Evolutionary conservation across 495 filamentous ascomycete genomes (phyloP).

Genomic region (Penicillium desertorum): DNA sequence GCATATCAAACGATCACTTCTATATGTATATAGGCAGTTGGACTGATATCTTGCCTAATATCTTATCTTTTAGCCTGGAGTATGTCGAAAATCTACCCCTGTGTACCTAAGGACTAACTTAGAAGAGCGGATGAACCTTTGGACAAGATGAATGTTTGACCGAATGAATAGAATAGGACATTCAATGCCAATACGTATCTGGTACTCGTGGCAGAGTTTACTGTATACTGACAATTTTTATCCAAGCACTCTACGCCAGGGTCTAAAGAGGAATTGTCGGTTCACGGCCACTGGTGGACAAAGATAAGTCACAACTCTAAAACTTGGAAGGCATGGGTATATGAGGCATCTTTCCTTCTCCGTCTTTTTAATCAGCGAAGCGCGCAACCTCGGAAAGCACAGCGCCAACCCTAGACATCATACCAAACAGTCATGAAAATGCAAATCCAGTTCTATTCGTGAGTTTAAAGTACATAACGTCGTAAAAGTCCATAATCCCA

Average conservation of each 20-base stretch:
- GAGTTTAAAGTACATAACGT: conserved; percentile 14
- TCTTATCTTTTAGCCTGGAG: too few species aligned
- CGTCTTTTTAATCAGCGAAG: neutral
- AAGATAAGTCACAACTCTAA: neutral
- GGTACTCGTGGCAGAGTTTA: too few species aligned
- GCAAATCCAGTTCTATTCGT: neutral
- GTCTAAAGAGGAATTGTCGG: neutral
- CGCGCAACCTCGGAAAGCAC: neutral
- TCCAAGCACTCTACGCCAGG: neutral
- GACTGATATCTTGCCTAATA: too few species aligned
- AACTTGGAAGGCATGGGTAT: neutral
- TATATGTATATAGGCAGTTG: too few species aligned
- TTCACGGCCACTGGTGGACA: neutral
- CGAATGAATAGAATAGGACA: too few species aligned
- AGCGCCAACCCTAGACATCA: neutral
- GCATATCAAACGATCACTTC: too few species aligned
- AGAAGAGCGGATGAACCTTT: too few species aligned
- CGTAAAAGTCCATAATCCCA: conserved; percentile 9
- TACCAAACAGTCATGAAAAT: neutral
- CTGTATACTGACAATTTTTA: neutral
- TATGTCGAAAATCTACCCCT: too few species aligned
- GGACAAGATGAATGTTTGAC: too few species aligned
- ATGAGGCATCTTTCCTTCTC: neutral
- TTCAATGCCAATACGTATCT: too few species aligned
- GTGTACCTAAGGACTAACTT: too few species aligned